Conservation (phyloP, 768 basidiomycete species). For the Trametes sanguinea region DNA sequence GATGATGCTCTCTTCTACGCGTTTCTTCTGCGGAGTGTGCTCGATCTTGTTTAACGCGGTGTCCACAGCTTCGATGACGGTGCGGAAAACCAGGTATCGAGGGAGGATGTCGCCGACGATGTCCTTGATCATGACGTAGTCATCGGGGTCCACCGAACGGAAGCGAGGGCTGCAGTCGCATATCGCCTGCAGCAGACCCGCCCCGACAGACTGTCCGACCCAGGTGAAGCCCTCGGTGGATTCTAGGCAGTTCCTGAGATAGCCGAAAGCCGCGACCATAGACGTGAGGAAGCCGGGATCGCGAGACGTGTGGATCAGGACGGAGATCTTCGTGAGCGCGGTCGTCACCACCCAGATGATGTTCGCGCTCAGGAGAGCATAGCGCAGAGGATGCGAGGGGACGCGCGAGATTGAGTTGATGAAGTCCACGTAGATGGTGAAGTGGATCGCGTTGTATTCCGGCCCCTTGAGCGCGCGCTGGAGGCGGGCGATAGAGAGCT, state of each 20-base stretch:
- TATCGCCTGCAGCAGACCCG: conserved; percentile 37
- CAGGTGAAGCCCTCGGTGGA: conserved; percentile 43
- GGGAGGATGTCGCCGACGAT: conserved; percentile 35
- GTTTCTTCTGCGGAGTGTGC: conserved; percentile 17
- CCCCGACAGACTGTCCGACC: conserved; percentile 36
- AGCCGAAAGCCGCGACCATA: conserved; percentile 35
- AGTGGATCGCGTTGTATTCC: conserved; percentile 23
- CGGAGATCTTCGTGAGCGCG: conserved; percentile 33
- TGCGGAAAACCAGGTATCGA: conserved; percentile 42
- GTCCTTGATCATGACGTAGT: conserved; percentile 33
- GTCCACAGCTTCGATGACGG: conserved; percentile 37
- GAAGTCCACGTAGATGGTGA: conserved; percentile 35
- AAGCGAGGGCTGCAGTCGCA: conserved; percentile 34
- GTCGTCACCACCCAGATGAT: conserved; percentile 35
- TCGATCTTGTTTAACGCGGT: conserved; percentile 31
- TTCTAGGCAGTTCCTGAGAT: conserved; percentile 39
- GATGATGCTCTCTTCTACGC: conserved; percentile 28
- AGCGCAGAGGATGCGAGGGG: conserved; percentile 34
- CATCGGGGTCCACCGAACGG: conserved; percentile 32
- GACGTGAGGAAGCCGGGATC: conserved; percentile 29
- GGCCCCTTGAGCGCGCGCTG: conserved; percentile 27
- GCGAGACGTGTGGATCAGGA: conserved; percentile 25
- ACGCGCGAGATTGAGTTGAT: conserved; percentile 35
- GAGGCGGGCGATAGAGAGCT: conserved; percentile 34
- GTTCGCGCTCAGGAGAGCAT: conserved; percentile 35